Conservation (phyloP, 2,329 filamentous ascomycete genomes). For the Paracoccidioides lutzii region DNA sequence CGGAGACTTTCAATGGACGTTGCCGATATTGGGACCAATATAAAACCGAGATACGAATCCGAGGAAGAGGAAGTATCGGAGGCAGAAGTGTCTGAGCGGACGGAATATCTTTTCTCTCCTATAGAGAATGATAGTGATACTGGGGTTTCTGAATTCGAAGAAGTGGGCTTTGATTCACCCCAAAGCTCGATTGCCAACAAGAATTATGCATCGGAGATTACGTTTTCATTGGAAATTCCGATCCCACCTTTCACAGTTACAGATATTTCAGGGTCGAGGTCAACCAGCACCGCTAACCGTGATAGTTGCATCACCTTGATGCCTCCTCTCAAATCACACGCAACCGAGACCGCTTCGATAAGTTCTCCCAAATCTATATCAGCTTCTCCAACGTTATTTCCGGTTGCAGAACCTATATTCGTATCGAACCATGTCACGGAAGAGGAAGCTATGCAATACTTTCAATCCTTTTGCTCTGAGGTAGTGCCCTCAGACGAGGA, state of each 20-base stretch:
- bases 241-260: neutral
- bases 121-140: constrained; percentile 8
- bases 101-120: constrained; percentile 10
- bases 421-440: neutral
- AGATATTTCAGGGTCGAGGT: neutral
- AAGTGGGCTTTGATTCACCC: neutral
- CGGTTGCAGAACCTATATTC: neutral
- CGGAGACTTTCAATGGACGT: neutral
- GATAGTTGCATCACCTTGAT: neutral
- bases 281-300: neutral
- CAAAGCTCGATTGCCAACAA: neutral
- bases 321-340: neutral
- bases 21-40: neutral
- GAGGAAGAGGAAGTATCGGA: constrained; percentile 13
- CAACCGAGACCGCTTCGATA: neutral
- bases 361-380: neutral
- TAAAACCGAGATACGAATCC: constrained; percentile 10
- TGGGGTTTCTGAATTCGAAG: neutral
- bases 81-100: constrained; percentile 4
- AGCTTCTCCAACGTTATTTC: neutral
- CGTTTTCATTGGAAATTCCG: neutral
- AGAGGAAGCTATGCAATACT: neutral
- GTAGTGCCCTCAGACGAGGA: constrained; percentile 11
- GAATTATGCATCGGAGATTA: neutral
- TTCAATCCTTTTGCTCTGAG: constrained; percentile 10